Base-by-base conservation (phyloP, 139 green algal species). In the Chlorella sp. region DNA sequence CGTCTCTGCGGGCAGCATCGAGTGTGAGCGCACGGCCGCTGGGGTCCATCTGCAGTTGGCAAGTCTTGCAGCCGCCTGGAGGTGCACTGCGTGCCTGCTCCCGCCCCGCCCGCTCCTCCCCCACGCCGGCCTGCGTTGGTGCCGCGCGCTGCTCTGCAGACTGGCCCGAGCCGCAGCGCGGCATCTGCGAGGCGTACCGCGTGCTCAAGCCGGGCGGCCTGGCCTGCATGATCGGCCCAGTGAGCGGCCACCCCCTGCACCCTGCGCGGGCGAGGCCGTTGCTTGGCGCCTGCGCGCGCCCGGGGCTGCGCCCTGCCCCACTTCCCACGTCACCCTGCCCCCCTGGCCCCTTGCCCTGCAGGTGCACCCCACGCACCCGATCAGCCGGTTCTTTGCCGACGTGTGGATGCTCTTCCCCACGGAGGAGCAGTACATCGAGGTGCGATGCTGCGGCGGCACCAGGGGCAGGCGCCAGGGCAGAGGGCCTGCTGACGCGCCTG, bases 331-430 rank as follows among this genome's bases (percentile, higher is more conserved):
- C n/a, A n/a, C n/a, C n/a, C n/a, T n/a, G n/a, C n/a, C n/a, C n/a
- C n/a, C n/a, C n/a, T n/a, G 4, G 55, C 27, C 14, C 5, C 56
- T 14, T 35, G 17, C 12, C 21, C 38, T 15, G 23, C 38, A 63
- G 67, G 94, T 98, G 50, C 86, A 98, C 84, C 94, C 94, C 41
- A 98, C 94, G 38, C 89, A 92, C 79, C 88, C 80, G 67, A 51
- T 98, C 2, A 93, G 86, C 2, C 75, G 93, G 31, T 91, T 94
- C 80, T 94, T 97, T 71, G 92, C 94, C 8, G 92, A 98, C 72
- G 79, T 89, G 21, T 98, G 94, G 94, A 98, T 98, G 94, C 88
- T 98, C 1, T 98, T 98, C 87, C 94, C 94, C 55, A 97, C 84
- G 7, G 94, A 98, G 84, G 78, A 93, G 41, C 95, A 98, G 84